Conservation (phyloP, 768 basidiomycete genomes). For the Dioszegia aurantiaca region DNA sequence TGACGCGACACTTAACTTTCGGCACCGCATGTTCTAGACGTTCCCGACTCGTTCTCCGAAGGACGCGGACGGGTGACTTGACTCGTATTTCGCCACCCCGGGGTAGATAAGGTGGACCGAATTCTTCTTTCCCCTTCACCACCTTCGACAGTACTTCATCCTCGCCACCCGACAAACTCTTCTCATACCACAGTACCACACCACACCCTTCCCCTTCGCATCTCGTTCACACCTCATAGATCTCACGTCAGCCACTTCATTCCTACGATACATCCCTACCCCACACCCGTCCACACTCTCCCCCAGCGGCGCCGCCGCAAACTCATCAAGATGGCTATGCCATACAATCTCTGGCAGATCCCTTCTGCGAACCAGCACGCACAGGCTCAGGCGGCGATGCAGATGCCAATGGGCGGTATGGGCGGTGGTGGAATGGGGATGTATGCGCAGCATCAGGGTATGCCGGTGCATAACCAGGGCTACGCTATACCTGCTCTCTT, state of each 20-base stretch:
- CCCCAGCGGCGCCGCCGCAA: neutral
- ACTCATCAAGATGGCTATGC: conserved; percentile 26
- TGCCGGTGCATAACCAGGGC: neutral
- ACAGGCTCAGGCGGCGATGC: neutral
- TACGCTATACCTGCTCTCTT: conserved; percentile 1
- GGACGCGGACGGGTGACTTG: too few species aligned
- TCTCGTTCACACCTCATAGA: too few species aligned
- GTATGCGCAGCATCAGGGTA: neutral
- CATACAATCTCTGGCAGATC: conserved; percentile 21
- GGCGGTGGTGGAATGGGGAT: neutral
- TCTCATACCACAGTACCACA: too few species aligned
- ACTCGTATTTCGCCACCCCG: neutral
- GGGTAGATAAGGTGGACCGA: too few species aligned
- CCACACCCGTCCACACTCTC: neutral
- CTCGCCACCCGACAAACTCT: too few species aligned
- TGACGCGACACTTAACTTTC: neutral
- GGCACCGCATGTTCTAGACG: too few species aligned
- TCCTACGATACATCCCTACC: conserved; percentile 2
- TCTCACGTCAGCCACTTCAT: neutral
- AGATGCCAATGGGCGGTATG: neutral
- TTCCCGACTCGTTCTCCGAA: too few species aligned
- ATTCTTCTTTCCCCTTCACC: too few species aligned
- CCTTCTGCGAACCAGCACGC: neutral
- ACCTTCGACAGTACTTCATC: too few species aligned
- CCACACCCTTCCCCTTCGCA: too few species aligned